Evolutionary conservation across 257 asterid genomes (phyloP).

Genomic region (Thymus quinquecostatus): DNA sequence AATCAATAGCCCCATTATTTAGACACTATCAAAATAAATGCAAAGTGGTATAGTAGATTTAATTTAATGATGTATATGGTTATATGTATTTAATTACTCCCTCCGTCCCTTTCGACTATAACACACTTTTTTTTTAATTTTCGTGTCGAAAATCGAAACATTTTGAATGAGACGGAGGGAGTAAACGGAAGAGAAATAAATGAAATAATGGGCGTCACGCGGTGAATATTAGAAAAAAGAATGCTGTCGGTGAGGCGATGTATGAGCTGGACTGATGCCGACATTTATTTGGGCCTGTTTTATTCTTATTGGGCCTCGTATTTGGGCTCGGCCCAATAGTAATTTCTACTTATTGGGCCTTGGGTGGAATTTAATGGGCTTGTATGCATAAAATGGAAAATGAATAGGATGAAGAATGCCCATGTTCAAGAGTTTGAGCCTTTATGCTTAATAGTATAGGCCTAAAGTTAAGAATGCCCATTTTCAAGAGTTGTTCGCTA

Average conservation of each 20-base stretch:
- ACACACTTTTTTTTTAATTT: too few species aligned
- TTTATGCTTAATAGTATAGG: too few species aligned
- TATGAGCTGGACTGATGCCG: slow-evolving; percentile 38
- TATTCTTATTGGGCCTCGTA: not conserved
- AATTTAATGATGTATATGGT: not conserved
- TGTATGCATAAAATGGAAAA: not conserved
- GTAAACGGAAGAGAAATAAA: not conserved
- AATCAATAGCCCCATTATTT: not conserved
- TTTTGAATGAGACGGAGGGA: too few species aligned
- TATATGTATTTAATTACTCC: not conserved
- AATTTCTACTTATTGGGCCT: not conserved
- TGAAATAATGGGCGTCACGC: slow-evolving; percentile 38
- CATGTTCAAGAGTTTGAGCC: too few species aligned
- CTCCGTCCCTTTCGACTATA: too few species aligned
- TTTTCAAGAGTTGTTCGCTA: too few species aligned
- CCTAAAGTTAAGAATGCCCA: too few species aligned
- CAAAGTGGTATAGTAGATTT: not conserved
- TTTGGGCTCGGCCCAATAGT: not conserved
- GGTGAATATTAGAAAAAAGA: slow-evolving; percentile 15
- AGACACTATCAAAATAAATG: not conserved
- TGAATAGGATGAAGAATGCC: not conserved
- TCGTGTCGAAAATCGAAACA: too few species aligned
- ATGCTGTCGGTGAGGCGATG: slow-evolving; percentile 29
- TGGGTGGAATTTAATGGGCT: too few species aligned
- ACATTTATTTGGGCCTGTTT: slow-evolving; percentile 8